Percentiles rank a stretch among this genome's conserved stretches.
These are phyloP conservation scores for Xeromyces bisporus DNA, from an alignment of 495 filamentous ascomycete genomes.

Conservation along the genomic window DNA sequence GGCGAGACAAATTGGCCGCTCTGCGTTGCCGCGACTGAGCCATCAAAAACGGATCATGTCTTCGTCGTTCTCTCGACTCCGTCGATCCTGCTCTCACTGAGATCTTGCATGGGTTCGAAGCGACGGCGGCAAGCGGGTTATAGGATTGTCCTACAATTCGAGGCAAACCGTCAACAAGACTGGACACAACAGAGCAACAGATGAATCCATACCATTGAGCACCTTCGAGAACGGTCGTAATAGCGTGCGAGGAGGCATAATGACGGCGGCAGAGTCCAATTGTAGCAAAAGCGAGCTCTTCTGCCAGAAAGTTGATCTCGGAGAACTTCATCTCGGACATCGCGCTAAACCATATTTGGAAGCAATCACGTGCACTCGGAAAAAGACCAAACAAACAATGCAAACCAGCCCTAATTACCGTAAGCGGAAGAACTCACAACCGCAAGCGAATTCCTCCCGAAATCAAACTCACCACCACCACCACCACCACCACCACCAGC, in stretches of 20 bases:
- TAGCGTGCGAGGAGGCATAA: conserved; percentile 63
- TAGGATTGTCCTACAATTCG: too few relatives aligned
- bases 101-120: conserved; percentile 15
- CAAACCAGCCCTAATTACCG: conserved; percentile 7
- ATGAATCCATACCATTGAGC: conserved; percentile 35
- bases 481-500: conserved; percentile 20
- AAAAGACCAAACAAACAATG: too few relatives aligned
- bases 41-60: conserved; percentile 25
- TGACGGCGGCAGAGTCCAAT: conserved; percentile 5
- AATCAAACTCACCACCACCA: conserved; percentile 18
- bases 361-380: too few relatives aligned
- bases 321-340: too few relatives aligned
- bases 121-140: conserved; percentile 14
- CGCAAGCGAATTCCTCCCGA: conserved; percentile 26
- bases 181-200: conserved; percentile 4
- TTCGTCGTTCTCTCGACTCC: conserved; percentile 17
- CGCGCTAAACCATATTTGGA: conserved; percentile 15
- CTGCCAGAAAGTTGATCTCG: too few relatives aligned
- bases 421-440: conserved; percentile 29
- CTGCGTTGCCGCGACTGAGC: conserved; percentile 65
- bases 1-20: conserved; percentile 59
- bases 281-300: too few relatives aligned
- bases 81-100: conserved; percentile 22
- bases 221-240: conserved; percentile 43
- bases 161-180: too few relatives aligned